These are phyloP conservation scores for Suillus fuscotomentosus DNA, from an alignment of 768 basidiomycete genomes.

Conservation along the genomic window DNA sequence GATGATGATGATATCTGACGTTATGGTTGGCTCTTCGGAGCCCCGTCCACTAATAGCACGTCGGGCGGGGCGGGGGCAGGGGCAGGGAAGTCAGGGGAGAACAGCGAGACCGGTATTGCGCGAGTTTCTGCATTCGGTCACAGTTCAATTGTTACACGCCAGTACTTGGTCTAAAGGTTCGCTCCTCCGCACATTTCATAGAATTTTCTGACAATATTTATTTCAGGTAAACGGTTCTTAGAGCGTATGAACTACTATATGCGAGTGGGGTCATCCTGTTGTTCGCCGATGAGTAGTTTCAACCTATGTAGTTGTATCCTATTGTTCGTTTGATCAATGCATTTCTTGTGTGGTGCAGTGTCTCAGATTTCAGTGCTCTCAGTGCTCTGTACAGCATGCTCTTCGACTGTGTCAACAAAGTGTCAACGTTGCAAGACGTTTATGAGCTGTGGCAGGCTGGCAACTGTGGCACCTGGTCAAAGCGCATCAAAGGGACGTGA, in stretches of 20 bases:
- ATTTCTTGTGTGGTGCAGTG: conserved; percentile 4
- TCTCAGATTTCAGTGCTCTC: not conserved
- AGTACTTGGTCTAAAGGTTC: not conserved
- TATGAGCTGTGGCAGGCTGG: not conserved
- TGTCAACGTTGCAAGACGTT: not conserved
- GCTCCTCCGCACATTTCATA: not conserved
- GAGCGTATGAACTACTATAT: conserved; percentile 14
- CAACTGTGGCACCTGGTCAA: not conserved
- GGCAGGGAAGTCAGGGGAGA: conserved; percentile 13
- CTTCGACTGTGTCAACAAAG: not conserved
- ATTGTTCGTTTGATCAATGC: conserved; percentile 25
- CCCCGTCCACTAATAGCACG: conserved; percentile 64
- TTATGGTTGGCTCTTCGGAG: conserved; percentile 84
- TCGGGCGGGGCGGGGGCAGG: conserved; percentile 59
- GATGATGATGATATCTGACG: conserved; percentile 79
- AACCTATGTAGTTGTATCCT: conserved; percentile 26
- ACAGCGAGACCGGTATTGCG: not conserved
- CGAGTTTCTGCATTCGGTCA: not conserved
- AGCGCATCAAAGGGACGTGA: conserved; percentile 13
- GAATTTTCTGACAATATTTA: too few relatives aligned
- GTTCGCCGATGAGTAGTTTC: conserved; percentile 24
- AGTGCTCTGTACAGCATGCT: not conserved
- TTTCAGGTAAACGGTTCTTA: not conserved
- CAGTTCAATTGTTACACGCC: not conserved
- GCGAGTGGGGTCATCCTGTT: conserved; percentile 3